Conservation (phyloP, 139 green algal genomes). For the Zygnema circumcarinatum region DNA sequence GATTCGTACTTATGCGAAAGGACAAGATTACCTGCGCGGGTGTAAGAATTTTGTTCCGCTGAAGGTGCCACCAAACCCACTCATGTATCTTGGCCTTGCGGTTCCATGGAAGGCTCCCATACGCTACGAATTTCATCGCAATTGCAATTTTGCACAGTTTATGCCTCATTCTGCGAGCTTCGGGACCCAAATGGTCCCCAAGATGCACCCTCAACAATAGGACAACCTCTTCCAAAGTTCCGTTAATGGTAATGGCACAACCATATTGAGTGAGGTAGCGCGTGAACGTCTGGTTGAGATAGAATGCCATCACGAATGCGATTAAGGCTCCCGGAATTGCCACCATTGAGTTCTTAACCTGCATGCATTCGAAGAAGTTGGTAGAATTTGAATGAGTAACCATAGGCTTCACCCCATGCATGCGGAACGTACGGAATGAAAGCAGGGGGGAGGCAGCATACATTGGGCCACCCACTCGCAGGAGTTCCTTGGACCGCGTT, state of each 20-base stretch:
- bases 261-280: background rate
- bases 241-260: background rate
- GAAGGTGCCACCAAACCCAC: background rate
- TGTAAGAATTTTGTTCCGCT: too few relatives aligned
- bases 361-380: too few relatives aligned
- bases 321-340: background rate
- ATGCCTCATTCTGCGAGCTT: background rate
- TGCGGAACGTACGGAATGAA: too few relatives aligned
- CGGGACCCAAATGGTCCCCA: background rate
- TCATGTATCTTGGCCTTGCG: background rate
- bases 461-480: too few relatives aligned
- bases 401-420: too few relatives aligned
- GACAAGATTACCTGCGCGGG: too few relatives aligned
- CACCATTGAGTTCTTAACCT: too few relatives aligned
- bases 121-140: background rate
- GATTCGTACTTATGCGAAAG: too few relatives aligned
- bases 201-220: background rate
- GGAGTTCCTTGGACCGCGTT: too few relatives aligned
- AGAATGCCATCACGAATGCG: background rate
- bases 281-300: conserved; percentile 10
- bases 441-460: too few relatives aligned
- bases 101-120: background rate
- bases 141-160: background rate
- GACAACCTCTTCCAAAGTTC: background rate
- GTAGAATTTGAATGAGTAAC: too few relatives aligned